These are phyloP conservation scores for Chenopodium formosanum DNA, from an alignment of 148 eudicot species.

Conservation along the genomic window DNA sequence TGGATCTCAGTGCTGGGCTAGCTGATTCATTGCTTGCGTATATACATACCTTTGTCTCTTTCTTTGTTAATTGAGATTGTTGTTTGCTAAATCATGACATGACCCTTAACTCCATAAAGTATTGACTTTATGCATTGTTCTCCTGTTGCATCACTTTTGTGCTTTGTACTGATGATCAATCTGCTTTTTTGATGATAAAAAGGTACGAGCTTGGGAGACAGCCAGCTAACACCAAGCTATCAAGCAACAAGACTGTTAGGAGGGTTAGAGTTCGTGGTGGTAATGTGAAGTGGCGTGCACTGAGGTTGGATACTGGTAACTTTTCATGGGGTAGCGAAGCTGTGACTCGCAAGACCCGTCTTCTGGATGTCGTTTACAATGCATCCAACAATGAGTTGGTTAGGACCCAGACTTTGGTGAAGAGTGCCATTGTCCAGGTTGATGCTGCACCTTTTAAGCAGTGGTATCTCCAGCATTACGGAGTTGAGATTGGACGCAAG, in stretches of 20 bases:
- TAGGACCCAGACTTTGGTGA: slow-evolving; percentile 82
- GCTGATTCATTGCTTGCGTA: not conserved
- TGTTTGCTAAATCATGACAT: no score
- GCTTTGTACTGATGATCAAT: not conserved
- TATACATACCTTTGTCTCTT: not conserved
- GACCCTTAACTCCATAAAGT: not conserved
- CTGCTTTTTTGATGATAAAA: not conserved
- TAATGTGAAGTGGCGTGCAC: slow-evolving; percentile 84
- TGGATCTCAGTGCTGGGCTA: not conserved
- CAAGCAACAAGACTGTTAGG: slow-evolving; percentile 73
- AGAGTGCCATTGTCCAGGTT: slow-evolving; percentile 81
- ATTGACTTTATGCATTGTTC: not conserved
- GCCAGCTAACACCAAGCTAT: slow-evolving; percentile 84
- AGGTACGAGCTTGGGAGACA: slow-evolving; percentile 97
- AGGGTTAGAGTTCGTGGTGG: slow-evolving; percentile 84
- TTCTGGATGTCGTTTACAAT: slow-evolving; percentile 82
- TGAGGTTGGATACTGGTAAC: slow-evolving; percentile 89
- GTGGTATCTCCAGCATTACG: slow-evolving; percentile 83
- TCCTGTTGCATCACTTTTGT: not conserved
- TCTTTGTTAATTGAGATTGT: no score
- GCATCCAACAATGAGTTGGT: slow-evolving; percentile 91
- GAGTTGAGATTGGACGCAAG: slow-evolving; percentile 78
- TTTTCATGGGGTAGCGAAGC: slow-evolving; percentile 90
- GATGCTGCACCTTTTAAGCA: slow-evolving; percentile 92
- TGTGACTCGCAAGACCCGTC: slow-evolving; percentile 67